A percentile compares a stretch with the other conserved stretches of the same genome.
These are phyloP conservation scores for Dactylellina leptospora DNA, from an alignment of 2,329 filamentous ascomycete species.

Conservation along the genomic window DNA sequence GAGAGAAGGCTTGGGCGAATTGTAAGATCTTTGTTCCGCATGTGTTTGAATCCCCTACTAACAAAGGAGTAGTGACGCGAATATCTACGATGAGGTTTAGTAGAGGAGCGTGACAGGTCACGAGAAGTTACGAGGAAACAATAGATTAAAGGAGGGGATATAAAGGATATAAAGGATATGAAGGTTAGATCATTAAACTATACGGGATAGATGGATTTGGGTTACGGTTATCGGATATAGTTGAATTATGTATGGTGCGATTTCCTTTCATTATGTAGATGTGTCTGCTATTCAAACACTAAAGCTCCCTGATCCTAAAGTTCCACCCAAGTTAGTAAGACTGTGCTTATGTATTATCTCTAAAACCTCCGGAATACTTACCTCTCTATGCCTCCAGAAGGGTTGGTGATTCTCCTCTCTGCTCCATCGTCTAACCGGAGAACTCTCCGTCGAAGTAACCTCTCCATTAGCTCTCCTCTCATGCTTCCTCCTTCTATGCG, in stretches of 20 bases:
- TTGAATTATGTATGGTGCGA: no score
- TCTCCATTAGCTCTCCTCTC: slow-evolving; percentile 22
- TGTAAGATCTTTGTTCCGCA: slow-evolving; percentile 59
- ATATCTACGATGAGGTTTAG: slow-evolving; percentile 29
- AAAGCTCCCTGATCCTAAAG: slow-evolving; percentile 16
- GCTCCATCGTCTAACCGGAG: slow-evolving; percentile 40
- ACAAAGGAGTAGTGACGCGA: slow-evolving; percentile 28
- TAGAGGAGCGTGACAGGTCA: neutral
- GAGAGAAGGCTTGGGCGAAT: slow-evolving; percentile 62
- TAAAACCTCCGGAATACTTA: no score
- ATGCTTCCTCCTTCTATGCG: neutral
- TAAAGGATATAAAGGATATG: neutral
- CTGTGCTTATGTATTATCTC: no score
- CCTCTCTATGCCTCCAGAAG: slow-evolving; percentile 38
- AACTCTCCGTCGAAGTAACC: slow-evolving; percentile 20
- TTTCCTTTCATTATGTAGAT: no score
- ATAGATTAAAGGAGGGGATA: neutral
- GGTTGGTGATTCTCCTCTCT: slow-evolving; percentile 13
- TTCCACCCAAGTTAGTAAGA: neutral
- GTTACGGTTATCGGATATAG: no score
- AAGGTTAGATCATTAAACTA: neutral
- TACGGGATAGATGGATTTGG: neutral
- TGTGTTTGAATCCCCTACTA: slow-evolving; percentile 5
- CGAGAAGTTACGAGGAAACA: neutral
- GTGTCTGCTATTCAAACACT: slow-evolving; percentile 26